Evolutionary conservation across 2,329 filamentous ascomycete genomes (phyloP).

Genomic region (Domatiomyces globalis): DNA sequence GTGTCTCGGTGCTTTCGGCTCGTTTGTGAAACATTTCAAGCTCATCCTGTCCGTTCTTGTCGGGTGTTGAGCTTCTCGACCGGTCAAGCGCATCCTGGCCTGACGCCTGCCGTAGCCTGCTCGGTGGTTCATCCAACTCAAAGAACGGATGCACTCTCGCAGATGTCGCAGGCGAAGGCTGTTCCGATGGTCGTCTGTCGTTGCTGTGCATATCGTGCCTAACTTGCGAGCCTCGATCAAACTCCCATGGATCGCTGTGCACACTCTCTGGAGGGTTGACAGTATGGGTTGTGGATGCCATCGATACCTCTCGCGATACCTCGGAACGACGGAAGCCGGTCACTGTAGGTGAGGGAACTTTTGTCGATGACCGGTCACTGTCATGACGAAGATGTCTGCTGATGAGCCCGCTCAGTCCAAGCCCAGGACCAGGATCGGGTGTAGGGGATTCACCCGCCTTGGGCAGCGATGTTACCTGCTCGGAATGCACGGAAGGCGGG

Average conservation of each 20-base stretch:
- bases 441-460: constrained; percentile 57
- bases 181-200: not conserved
- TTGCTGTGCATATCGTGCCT: not conserved
- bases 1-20: constrained; percentile 34
- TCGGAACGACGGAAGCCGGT: not conserved
- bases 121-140: constrained; percentile 7
- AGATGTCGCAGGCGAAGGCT: not conserved
- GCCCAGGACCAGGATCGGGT: constrained; percentile 43
- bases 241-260: constrained; percentile 41
- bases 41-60: constrained; percentile 28
- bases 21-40: constrained; percentile 29
- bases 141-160: not conserved
- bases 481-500: constrained; percentile 4
- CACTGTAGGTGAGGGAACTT: constrained; percentile 30
- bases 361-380: constrained; percentile 71
- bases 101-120: not conserved
- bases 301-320: constrained; percentile 16
- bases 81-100: not conserved
- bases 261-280: constrained; percentile 36
- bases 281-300: constrained; percentile 23
- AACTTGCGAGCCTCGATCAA: constrained; percentile 23
- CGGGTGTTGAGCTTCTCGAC: not conserved
- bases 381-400: constrained; percentile 69
- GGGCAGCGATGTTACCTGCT: constrained; percentile 3
- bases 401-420: constrained; percentile 65